Evolutionary conservation across 2,329 filamentous ascomycete species (phyloP), one percentile per base, ranked within the genome.

Genomic region (Apiospora arundinis): DNA sequence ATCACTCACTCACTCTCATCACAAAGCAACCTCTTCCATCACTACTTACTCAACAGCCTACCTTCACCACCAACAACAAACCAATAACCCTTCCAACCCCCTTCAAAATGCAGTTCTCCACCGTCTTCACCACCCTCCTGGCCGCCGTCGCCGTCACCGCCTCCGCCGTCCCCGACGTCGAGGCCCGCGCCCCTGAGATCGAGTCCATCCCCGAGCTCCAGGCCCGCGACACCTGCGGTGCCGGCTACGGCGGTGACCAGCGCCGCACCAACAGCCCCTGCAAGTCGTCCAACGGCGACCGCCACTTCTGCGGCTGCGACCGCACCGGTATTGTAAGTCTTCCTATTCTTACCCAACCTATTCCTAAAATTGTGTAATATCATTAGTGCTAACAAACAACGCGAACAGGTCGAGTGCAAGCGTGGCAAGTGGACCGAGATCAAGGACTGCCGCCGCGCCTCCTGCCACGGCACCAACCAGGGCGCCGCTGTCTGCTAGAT

Each of bases 211-310:
- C 72, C 52, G 60, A 45, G 28, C 21, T 72, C 9, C 46, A 72
- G 56, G 63, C 70, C 44, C 52, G 73, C 45, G 73, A 74, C 69
- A 68, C 49, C 70, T 74, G 73, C 65, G 73, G 73, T 21, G 68
- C 72, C 68, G 73, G 73, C 46, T 74, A 72, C 44, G 71, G 71
- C 25, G 71, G 68, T 40, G 72, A 74, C 70, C 73, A 74, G 67
- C 67, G 73, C 45, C 73, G 73, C 48, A 74, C 73, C 18, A 74
- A 74, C 71, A 74, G 73, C 44, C 70, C 71, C 40, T 74, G 72
- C 65, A 7, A 70, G n/a, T 16, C 73, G 28, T 72, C 70, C 42
- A 74, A 74, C 48, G 73, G 73, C 2, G 73, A 74, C 67, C 66
- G 72, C 11, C 48, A 70, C 16, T 74, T 74, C 70, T 74, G 73